Conservation (phyloP, 805 yeast species). For the Lipomyces spencermartinsiae region DNA sequence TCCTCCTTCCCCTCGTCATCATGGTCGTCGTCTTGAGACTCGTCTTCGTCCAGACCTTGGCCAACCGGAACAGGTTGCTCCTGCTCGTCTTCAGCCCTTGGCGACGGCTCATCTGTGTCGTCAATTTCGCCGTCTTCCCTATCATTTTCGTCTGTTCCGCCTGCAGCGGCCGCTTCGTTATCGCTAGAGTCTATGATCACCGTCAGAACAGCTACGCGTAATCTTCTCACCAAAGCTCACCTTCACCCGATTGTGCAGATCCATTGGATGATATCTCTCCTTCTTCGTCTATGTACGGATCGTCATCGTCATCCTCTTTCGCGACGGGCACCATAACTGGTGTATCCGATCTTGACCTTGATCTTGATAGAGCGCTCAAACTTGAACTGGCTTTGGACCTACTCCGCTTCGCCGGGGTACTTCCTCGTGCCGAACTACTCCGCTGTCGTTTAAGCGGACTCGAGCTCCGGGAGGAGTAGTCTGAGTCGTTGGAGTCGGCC, state of each 20-base stretch:
- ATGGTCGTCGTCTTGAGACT: conserved; percentile 22
- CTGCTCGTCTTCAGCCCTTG: conserved; percentile 10
- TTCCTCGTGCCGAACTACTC: not conserved
- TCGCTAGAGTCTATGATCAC: not conserved
- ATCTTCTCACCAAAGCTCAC: not conserved
- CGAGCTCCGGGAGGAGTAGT: not conserved
- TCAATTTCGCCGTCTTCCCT: conserved; percentile 30
- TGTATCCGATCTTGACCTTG: conserved; percentile 1
- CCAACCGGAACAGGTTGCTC: conserved; percentile 8
- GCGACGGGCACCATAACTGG: not conserved
- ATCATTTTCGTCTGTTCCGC: conserved; percentile 8
- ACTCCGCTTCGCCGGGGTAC: not conserved
- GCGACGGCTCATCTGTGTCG: conserved; percentile 6
- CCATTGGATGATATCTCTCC: conserved; percentile 2
- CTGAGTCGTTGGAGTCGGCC: not conserved
- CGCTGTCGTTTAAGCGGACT: not conserved
- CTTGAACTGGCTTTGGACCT: not conserved
- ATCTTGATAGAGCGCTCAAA: not conserved
- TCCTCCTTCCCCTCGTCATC: conserved; percentile 20
- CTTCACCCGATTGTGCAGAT: not conserved
- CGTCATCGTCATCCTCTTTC: conserved; percentile 17
- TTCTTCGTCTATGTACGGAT: not conserved
- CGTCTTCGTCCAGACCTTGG: conserved; percentile 26
- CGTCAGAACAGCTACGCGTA: not conserved
- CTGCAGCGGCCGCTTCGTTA: not conserved